Percentiles rank a stretch among this genome's conserved stretches.
Evolutionary conservation across 345 rosid genomes (phyloP).

Genomic region (Eucalyptus guilfoylei): DNA sequence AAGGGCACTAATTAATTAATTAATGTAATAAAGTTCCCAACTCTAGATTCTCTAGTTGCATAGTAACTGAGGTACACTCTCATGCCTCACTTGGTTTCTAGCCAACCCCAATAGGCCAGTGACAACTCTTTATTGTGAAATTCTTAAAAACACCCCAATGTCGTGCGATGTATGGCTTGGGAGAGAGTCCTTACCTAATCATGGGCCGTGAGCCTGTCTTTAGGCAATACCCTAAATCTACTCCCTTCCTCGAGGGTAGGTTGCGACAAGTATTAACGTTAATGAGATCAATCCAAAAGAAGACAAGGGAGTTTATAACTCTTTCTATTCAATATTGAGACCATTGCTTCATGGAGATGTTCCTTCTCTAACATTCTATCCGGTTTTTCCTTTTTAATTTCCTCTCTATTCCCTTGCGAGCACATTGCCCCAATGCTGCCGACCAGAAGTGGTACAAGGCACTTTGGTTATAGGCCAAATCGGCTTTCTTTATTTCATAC

Average conservation of each 20-base stretch:
- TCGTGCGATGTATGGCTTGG: rapidly evolving
- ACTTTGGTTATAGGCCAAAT: no score
- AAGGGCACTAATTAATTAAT: rapidly evolving
- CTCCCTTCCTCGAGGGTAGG: rapidly evolving
- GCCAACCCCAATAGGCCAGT: no score
- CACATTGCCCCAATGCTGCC: neutral
- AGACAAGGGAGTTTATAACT: no score
- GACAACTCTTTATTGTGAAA: rapidly evolving
- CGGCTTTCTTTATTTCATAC: no score
- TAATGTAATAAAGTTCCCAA: no score
- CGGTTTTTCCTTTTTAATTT: neutral
- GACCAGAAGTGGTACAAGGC: neutral
- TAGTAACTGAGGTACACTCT: rapidly evolving
- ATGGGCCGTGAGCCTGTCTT: no score
- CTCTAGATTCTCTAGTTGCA: rapidly evolving
- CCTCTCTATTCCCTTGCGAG: neutral
- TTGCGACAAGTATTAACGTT: neutral
- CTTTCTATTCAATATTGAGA: no score
- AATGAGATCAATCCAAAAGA: no score
- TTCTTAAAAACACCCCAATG: no score
- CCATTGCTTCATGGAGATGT: neutral
- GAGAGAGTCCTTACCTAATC: rapidly evolving
- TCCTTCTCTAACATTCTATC: neutral
- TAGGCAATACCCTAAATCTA: no score
- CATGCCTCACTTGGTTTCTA: rapidly evolving